Percentiles rank a stretch among this genome's conserved stretches.
phyloP scores from a whole-genome alignment of 345 rosid species.

The Brassica carinata region DNA sequence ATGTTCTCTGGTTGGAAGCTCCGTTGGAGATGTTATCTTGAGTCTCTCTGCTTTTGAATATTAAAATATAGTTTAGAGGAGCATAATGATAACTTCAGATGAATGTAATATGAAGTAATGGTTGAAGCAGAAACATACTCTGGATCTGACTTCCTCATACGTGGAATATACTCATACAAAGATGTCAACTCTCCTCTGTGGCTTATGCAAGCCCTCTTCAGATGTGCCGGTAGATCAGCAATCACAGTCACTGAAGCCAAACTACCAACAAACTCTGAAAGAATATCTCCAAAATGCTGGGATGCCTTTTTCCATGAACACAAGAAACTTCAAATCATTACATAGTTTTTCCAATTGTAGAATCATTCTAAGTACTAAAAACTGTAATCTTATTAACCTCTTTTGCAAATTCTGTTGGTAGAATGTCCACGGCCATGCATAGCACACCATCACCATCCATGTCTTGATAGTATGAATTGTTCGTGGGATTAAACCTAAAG shows the following conservation, averaged over 20 bases:
- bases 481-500: constrained; percentile 65
- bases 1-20: constrained; percentile 51
- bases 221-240: constrained; percentile 61
- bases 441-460: constrained; percentile 86
- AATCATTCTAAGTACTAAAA: constrained; percentile 13
- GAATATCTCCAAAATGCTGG: constrained; percentile 88
- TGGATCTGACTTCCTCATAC: constrained; percentile 77
- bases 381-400: constrained; percentile 56
- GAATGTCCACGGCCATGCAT: constrained; percentile 82
- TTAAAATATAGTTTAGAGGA: constrained; percentile 4
- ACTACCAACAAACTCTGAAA: constrained; percentile 68
- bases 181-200: constrained; percentile 72
- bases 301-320: constrained; percentile 63
- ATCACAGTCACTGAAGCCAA: constrained; percentile 65
- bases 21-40: constrained; percentile 41
- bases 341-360: not conserved
- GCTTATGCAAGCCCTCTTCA: constrained; percentile 85
- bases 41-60: constrained; percentile 53
- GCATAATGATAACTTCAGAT: not conserved
- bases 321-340: constrained; percentile 28
- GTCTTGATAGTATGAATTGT: constrained; percentile 61
- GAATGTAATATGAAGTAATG: not conserved
- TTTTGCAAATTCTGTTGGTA: constrained; percentile 96
- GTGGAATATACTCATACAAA: constrained; percentile 75
- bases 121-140: constrained; percentile 58